phyloP scores from a whole-genome alignment of 2,329 filamentous ascomycete genomes.

The Pyrenochaeta sp. region DNA sequence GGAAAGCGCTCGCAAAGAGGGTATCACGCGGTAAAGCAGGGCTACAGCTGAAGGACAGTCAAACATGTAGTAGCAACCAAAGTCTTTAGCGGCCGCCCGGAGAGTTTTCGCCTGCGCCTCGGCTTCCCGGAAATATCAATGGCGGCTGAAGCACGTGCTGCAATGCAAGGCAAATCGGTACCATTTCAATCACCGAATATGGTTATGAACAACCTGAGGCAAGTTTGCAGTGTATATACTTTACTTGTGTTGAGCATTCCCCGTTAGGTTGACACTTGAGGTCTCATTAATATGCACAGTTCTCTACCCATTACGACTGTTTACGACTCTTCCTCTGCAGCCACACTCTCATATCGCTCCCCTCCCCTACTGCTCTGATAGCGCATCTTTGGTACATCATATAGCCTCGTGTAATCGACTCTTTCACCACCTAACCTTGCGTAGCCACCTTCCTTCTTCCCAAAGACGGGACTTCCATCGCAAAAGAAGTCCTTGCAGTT shows the following conservation, averaged over 20 bases:
- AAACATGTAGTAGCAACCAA: conserved; percentile 23
- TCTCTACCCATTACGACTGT: conserved; percentile 21
- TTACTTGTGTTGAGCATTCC: background rate
- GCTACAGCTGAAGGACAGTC: background rate
- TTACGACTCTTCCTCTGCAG: conserved; percentile 38
- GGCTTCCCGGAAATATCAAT: conserved; percentile 15
- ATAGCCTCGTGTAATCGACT: conserved; percentile 89
- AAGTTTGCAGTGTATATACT: background rate
- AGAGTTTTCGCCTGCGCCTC: conserved; percentile 32
- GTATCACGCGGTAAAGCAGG: conserved; percentile 8
- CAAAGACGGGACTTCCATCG: conserved; percentile 83
- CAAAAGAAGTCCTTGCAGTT: conserved; percentile 99
- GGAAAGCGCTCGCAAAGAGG: conserved; percentile 1
- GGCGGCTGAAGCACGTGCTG: conserved; percentile 1
- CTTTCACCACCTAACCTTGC: conserved; percentile 79
- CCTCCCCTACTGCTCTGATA: conserved; percentile 51
- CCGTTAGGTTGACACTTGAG: background rate
- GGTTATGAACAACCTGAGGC: background rate
- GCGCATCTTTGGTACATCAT: conserved; percentile 81
- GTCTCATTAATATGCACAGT: background rate
- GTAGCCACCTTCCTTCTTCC: conserved; percentile 74
- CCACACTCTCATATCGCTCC: conserved; percentile 67
- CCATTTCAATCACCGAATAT: background rate
- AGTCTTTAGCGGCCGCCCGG: conserved; percentile 27
- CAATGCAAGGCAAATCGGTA: conserved; percentile 3